Evolutionary conservation across 768 basidiomycete species (phyloP), one percentile per base, ranked within the genome.

Genomic region (Psilocybe subaeruginosa): DNA sequence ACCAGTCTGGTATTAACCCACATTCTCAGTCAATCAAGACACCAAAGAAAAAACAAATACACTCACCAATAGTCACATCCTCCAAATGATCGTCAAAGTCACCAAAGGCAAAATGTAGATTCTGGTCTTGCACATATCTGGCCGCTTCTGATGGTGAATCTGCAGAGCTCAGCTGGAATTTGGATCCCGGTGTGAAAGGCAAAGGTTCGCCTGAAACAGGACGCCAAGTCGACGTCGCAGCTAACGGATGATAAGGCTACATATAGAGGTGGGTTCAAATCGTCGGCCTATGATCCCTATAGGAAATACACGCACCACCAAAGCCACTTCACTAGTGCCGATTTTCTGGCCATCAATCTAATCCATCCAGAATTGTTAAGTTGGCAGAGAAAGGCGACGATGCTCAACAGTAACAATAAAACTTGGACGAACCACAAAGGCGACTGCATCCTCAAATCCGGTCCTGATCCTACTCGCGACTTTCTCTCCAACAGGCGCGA

Each of bases 71-170:
- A 4, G 77, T 82, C 51, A 87, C 86, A 71, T 92, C 86, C 73
- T 92, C 92, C 49, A 93, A 72, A 74, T 93, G 89, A 65, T 93
- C 92, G 60, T 93, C 92, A 63, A 93, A 93, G 71, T 93, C 92
- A 3, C 87, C 88, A 59, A 93, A 87, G 50, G 80, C 77, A 59
- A 80, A 74, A 59, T 89, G 86, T 55, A 80, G 71, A n/a, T 75
- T 76, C 45, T 76, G 69, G 47, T 86, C 80, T 41, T 76, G 78
- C 14, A 89, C 85, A 1, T 85, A 74, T 3, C 72, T 66, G 12
- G 84, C 69, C 1, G 88, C 85, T 9, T 77, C 78, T 4, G 69
- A 63, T 0, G 88, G 85, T 3, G 82, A 67, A 35, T 78, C 76
- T 0, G 79, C 63, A 12, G 81, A 78, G 2, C 74, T 70, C 43